Evolutionary conservation across 2,329 filamentous ascomycete species (phyloP), one percentile per base, ranked within the genome.

Genomic region (Clarireedia sp.): DNA sequence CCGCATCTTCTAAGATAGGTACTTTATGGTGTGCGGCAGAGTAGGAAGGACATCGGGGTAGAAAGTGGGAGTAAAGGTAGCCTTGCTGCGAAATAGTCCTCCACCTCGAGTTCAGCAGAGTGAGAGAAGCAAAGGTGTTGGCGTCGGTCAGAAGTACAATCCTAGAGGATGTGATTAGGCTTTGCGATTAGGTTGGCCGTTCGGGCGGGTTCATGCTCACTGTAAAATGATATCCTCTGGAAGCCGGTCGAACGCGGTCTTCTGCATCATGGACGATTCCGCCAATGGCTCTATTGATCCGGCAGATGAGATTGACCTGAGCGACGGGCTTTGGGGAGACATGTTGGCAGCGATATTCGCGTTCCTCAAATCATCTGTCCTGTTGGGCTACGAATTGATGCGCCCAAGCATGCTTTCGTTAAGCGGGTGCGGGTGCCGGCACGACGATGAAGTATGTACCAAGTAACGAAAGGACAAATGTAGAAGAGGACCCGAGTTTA

Each of bases 161-260:
- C 63, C 83, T 87, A 62, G 48, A 53, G 57, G 60, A 50, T 48
- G 44, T 48, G 48, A 33, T 53, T 54, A 62, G 54, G 50, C 5
- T 48, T 48, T 48, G 19, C 29, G 29, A 48, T 41, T 8, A 33
- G 9, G 17, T n/a, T 38, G 10, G 24, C 24, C 24, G 24, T 26
- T 26, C 24, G 5, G 24, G 17, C 5, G 53, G 16, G 50, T 48
- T 47, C 38, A 46, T 38, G 71, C 79, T 69, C 71, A 87, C 84
- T 86, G 81, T 66, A 85, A 73, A 62, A 87, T 85, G 57, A 87
- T 87, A 68, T 87, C 83, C 68, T 85, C 80, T 5, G 84, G 84
- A 10, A 87, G 73, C 46, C 73, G 75, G 37, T 78, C 74, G 62
- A 86, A 81, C 36, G 64, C 60, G 2, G 48, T 41, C 1, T 37